Evolutionary conservation across 352 stramenopile genomes (phyloP).

Genomic region (Phytophthora colocasiae): DNA sequence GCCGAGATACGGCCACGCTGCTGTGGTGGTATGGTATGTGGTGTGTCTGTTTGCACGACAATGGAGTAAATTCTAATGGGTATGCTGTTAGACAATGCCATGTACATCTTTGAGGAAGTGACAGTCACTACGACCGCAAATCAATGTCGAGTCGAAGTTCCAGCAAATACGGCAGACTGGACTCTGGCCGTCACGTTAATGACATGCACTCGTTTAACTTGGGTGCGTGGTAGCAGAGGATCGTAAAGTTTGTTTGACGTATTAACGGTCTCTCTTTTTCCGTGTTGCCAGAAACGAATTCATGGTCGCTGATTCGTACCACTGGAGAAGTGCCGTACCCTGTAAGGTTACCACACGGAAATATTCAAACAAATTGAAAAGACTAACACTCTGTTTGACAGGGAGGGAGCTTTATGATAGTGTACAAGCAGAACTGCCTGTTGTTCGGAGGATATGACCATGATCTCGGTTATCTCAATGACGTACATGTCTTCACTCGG

Average conservation of each 20-base stretch:
- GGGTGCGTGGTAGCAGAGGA: conserved; percentile 37
- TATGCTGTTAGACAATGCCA: conserved; percentile 30
- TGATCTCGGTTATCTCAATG: conserved; percentile 94
- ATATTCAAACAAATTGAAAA: not conserved
- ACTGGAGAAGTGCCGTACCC: conserved; percentile 72
- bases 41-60: not conserved
- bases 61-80: conserved; percentile 4
- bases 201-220: conserved; percentile 98
- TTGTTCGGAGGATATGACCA: conserved; percentile 98
- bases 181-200: conserved; percentile 87
- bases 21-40: conserved; percentile 83
- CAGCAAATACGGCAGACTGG: conserved; percentile 91
- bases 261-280: conserved; percentile 6
- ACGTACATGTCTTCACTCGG: conserved; percentile 97
- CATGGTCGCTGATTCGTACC: conserved; percentile 41
- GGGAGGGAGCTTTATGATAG: conserved; percentile 90
- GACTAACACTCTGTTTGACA: conserved; percentile 23
- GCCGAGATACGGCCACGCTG: conserved; percentile 95
- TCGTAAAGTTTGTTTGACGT: not conserved
- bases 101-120: conserved; percentile 52
- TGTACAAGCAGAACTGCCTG: conserved; percentile 92
- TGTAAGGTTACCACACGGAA: conserved; percentile 29
- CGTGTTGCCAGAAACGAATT: conserved; percentile 63
- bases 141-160: conserved; percentile 85
- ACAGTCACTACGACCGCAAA: conserved; percentile 57